Evolutionary conservation across 495 filamentous ascomycete genomes (phyloP).

Genomic region (Hyaloscypha finlandica): DNA sequence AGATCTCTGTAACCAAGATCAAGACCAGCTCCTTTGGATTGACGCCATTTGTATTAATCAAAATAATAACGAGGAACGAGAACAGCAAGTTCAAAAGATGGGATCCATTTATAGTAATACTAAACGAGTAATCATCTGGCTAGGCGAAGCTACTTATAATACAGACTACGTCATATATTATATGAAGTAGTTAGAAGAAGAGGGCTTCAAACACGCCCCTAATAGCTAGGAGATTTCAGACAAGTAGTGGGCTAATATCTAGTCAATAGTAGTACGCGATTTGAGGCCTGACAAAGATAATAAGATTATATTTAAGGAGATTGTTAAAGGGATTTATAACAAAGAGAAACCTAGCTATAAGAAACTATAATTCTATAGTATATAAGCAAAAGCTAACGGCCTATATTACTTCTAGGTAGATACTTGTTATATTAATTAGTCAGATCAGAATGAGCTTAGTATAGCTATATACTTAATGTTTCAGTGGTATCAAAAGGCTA

Average conservation of each 20-base stretch:
- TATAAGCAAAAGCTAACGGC: slow-evolving; percentile 31
- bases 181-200: slow-evolving; percentile 23
- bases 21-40: slow-evolving; percentile 27
- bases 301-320: slow-evolving; percentile 34
- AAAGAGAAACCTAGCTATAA: slow-evolving; percentile 32
- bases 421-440: slow-evolving; percentile 36
- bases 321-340: slow-evolving; percentile 9
- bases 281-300: slow-evolving; percentile 21
- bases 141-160: slow-evolving; percentile 20
- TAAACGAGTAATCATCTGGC: too few relatives aligned
- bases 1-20: slow-evolving; percentile 11
- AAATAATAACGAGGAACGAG: slow-evolving; percentile 24
- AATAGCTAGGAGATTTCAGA: slow-evolving; percentile 18
- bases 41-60: too few relatives aligned
- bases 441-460: slow-evolving; percentile 36
- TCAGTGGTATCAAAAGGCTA: slow-evolving; percentile 29
- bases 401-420: slow-evolving; percentile 23
- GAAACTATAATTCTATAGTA: slow-evolving; percentile 32
- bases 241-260: slow-evolving; percentile 23
- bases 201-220: slow-evolving; percentile 13
- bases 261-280: slow-evolving; percentile 11
- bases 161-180: slow-evolving; percentile 24
- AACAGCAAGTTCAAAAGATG: slow-evolving; percentile 31
- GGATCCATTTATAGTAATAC: slow-evolving; percentile 25
- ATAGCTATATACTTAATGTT: slow-evolving; percentile 45